Percentiles rank a stretch among this genome's conserved stretches.
Evolutionary conservation across 306 rosid species (phyloP).

Genomic region (Cicer chorassanicum): DNA sequence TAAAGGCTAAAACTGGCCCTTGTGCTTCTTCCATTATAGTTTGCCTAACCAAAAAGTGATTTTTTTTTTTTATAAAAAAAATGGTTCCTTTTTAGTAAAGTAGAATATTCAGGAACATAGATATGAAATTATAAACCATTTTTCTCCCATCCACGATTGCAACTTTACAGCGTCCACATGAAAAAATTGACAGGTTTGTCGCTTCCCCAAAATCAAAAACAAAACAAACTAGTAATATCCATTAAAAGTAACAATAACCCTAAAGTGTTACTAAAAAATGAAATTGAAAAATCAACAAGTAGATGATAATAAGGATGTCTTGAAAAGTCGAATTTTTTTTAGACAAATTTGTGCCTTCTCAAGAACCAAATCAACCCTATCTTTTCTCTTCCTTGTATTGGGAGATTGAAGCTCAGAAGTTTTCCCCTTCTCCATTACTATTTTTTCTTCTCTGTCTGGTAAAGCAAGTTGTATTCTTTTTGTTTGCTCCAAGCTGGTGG

Average conservation of each 20-base stretch:
- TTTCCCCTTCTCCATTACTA: slow-evolving; percentile 8
- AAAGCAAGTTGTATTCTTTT: slow-evolving; percentile 32
- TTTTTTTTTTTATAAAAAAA: not conserved
- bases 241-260: not conserved
- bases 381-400: slow-evolving; percentile 41
- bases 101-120: not conserved
- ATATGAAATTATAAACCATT: not conserved
- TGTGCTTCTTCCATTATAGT: not conserved
- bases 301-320: slow-evolving; percentile 41
- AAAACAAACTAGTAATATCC: not conserved
- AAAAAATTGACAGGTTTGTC: slow-evolving; percentile 32
- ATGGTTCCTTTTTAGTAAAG: not conserved
- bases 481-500: slow-evolving; percentile 48
- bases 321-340: slow-evolving; percentile 52
- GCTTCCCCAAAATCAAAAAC: not conserved
- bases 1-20: slow-evolving; percentile 15
- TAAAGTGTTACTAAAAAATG: slow-evolving; percentile 11
- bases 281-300: slow-evolving; percentile 36
- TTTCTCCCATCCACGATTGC: not conserved
- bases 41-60: slow-evolving; percentile 16
- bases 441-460: slow-evolving; percentile 24
- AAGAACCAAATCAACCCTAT: slow-evolving; percentile 58
- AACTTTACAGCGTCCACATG: slow-evolving; percentile 5
- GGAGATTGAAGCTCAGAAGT: slow-evolving; percentile 38
- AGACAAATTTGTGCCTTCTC: slow-evolving; percentile 62